These are phyloP conservation scores for Colletotrichum cordylinicola DNA, from an alignment of 2,329 filamentous ascomycete species.

Conservation along the genomic window DNA sequence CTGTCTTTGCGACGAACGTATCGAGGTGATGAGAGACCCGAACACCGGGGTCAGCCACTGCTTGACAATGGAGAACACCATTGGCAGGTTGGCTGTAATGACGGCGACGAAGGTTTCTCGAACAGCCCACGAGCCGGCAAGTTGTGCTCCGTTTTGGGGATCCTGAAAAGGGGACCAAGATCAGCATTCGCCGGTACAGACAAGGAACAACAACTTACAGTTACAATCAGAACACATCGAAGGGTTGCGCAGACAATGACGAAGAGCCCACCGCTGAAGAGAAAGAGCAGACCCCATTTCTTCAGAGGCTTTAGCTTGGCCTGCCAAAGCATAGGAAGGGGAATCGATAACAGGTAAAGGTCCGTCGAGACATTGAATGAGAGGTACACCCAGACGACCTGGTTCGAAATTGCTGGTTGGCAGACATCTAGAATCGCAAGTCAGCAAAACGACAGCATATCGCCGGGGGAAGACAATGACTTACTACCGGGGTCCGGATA, in stretches of 20 bases:
- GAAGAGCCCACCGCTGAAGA: constrained; percentile 40
- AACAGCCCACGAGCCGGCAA: constrained; percentile 32
- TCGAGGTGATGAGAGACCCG: constrained; percentile 35
- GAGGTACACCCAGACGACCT: constrained; percentile 20
- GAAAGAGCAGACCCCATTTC: constrained; percentile 37
- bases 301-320: constrained; percentile 35
- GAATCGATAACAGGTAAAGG: constrained; percentile 21
- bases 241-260: constrained; percentile 39
- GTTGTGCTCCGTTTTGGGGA: constrained; percentile 18
- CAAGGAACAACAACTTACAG: not conserved
- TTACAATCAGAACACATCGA: constrained; percentile 37
- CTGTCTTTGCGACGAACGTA: constrained; percentile 40
- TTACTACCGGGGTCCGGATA: constrained; percentile 60
- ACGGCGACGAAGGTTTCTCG: constrained; percentile 46
- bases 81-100: constrained; percentile 42
- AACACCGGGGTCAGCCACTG: constrained; percentile 38
- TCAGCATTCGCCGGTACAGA: not conserved
- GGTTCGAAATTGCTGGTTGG: constrained; percentile 17
- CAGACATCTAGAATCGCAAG: constrained; percentile 4
- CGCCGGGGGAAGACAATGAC: constrained; percentile 23
- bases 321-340: constrained; percentile 21
- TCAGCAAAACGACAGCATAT: not conserved
- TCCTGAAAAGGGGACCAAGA: constrained; percentile 25
- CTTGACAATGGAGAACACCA: constrained; percentile 47
- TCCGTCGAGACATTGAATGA: constrained; percentile 22